phyloP scores from a whole-genome alignment of 1,139 yeast species.

The Scheffersomyces insectosa region DNA sequence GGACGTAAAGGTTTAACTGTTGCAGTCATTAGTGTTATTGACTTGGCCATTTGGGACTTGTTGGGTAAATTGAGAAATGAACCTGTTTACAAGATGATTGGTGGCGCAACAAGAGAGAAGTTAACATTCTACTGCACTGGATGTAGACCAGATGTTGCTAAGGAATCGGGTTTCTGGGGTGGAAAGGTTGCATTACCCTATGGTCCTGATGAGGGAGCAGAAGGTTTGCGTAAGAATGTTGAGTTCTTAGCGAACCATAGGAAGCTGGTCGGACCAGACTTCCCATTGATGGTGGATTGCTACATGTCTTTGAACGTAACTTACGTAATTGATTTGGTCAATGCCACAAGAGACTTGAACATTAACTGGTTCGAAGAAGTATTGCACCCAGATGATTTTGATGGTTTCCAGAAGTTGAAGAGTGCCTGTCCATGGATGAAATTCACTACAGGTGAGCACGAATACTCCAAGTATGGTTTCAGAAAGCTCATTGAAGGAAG shows the following conservation, averaged over 20 bases:
- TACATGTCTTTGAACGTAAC: conserved; percentile 51
- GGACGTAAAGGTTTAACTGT: conserved; percentile 51
- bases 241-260: conserved; percentile 45
- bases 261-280: conserved; percentile 47
- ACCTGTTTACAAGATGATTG: conserved; percentile 52
- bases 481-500: conserved; percentile 49
- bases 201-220: conserved; percentile 51
- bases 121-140: conserved; percentile 51
- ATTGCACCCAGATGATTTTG: conserved; percentile 50
- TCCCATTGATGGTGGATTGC: conserved; percentile 53
- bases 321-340: conserved; percentile 45
- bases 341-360: conserved; percentile 42
- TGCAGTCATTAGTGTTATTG: conserved; percentile 47
- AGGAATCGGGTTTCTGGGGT: conserved; percentile 50
- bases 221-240: conserved; percentile 44
- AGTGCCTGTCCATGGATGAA: conserved; percentile 46
- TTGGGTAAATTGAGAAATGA: conserved; percentile 48
- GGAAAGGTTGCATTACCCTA: conserved; percentile 52
- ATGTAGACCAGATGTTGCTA: conserved; percentile 46
- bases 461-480: conserved; percentile 51
- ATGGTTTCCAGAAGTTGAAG: conserved; percentile 45
- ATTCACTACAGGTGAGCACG: conserved; percentile 54
- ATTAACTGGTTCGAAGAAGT: conserved; percentile 55
- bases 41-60: conserved; percentile 50
- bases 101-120: conserved; percentile 47